A percentile compares a stretch with the other conserved stretches of the same genome.
These are phyloP conservation scores for Phaseolus lunatus DNA, from an alignment of 306 rosid genomes.

Conservation along the genomic window DNA sequence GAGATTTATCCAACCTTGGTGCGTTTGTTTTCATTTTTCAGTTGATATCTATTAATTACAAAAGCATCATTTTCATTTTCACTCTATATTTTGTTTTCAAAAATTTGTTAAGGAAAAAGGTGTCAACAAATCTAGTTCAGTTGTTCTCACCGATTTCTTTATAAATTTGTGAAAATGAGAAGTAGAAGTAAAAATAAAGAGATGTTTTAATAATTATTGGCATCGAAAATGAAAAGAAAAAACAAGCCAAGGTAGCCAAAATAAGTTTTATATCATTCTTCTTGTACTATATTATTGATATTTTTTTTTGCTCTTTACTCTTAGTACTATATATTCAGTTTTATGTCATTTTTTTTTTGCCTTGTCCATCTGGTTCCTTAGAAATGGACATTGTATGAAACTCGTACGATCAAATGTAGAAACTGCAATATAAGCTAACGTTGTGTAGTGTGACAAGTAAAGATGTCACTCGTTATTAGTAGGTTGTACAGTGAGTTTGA, in stretches of 20 bases:
- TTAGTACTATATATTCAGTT: too few species aligned
- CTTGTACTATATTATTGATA: constrained; percentile 12
- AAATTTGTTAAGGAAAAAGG: neutral
- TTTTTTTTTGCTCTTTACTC: constrained; percentile 7
- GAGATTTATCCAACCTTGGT: neutral
- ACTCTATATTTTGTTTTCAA: constrained; percentile 1
- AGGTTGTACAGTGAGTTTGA: neutral
- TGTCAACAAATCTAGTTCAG: neutral
- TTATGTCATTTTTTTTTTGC: too few species aligned
- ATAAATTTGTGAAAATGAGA: neutral
- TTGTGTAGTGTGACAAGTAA: constrained; percentile 26
- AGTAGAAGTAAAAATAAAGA: neutral
- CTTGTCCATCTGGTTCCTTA: constrained; percentile 13
- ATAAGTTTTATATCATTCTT: constrained; percentile 7
- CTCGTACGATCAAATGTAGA: constrained; percentile 9
- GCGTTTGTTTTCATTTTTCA: constrained; percentile 1
- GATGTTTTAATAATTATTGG: neutral
- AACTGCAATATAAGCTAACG: constrained; percentile 17
- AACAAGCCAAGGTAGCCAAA: neutral
- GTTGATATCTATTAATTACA: neutral
- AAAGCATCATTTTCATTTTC: neutral
- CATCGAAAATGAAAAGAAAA: neutral
- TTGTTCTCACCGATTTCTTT: neutral
- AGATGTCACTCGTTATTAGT: constrained; percentile 1
- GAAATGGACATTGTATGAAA: constrained; percentile 18